These are phyloP conservation scores for Myxozyma mucilagina DNA, from an alignment of 805 yeast genomes.

Conservation along the genomic window DNA sequence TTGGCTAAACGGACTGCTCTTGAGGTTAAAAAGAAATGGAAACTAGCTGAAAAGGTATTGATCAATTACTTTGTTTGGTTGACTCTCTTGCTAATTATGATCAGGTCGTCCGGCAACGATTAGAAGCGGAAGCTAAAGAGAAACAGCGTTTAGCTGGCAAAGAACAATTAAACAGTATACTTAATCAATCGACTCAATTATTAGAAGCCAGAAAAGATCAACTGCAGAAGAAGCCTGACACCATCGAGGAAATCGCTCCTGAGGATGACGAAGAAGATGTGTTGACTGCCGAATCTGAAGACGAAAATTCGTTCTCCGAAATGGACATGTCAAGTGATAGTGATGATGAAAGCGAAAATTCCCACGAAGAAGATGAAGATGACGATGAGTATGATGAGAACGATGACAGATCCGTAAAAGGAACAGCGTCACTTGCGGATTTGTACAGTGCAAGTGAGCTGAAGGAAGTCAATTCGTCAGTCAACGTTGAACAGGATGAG, in stretches of 20 bases:
- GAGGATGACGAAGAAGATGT: slow-evolving; percentile 35
- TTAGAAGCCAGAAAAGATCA: slow-evolving; percentile 75
- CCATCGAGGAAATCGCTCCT: not conserved
- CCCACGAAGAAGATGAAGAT: slow-evolving; percentile 38
- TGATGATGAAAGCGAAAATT: slow-evolving; percentile 36
- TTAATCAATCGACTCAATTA: slow-evolving; percentile 87
- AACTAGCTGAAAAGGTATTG: slow-evolving; percentile 74
- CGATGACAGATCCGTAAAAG: slow-evolving; percentile 15
- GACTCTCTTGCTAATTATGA: not conserved
- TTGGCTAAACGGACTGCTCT: slow-evolving; percentile 79
- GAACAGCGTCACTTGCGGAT: slow-evolving; percentile 5
- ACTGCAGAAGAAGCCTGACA: not conserved
- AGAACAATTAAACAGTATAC: slow-evolving; percentile 80
- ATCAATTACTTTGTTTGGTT: slow-evolving; percentile 41
- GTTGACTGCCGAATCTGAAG: slow-evolving; percentile 3
- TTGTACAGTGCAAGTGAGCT: slow-evolving; percentile 6
- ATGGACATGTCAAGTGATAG: slow-evolving; percentile 29
- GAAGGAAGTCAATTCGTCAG: not conserved
- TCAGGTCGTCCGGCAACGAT: slow-evolving; percentile 61
- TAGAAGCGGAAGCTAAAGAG: slow-evolving; percentile 65
- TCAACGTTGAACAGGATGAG: not conserved
- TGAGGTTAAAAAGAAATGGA: slow-evolving; percentile 89
- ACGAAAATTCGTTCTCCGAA: slow-evolving; percentile 29
- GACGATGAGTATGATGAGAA: slow-evolving; percentile 30
- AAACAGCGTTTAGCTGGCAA: slow-evolving; percentile 78